Base-by-base conservation (phyloP, 2,329 filamentous ascomycete species). In the Stachybotrys chlorohalonatus region DNA sequence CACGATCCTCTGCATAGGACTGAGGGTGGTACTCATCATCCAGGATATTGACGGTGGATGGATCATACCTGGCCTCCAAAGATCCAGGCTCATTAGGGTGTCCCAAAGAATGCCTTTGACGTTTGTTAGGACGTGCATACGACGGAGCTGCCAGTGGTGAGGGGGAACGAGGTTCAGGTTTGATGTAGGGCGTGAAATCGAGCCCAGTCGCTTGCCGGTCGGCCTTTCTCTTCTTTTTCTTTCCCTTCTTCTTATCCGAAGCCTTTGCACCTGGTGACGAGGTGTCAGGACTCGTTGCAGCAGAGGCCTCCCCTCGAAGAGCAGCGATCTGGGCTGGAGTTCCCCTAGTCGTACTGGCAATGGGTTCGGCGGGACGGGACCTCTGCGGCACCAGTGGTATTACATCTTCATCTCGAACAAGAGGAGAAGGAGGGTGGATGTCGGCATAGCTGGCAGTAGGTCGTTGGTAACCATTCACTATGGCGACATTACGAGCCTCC, bases 321-420 rank as follows among this genome's bases (percentile, higher is more conserved):
- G 80, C 76, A n/a, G 75, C 73, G 50, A 85, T 75, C 64, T 84
- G 82, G 16, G 81, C 78, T 36, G 79, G 68, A 1, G 70, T 67
- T 31, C 64, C 67, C 17, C 58, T 60, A 7, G 59, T 59, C 17
- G 57, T 60, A 47, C 58, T 57, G 13, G 60, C 60, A 7, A 52
- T 55, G n/a, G 53, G 55, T 31, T 61, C 57, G 24, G 53, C 46
- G 16, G 46, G 46, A 16, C 46, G 17, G 11, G 51, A 56, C 24
- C 72, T 17, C 70, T 66, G 66, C 85, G 84, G 53, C 4, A 89
- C 87, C 64, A 89, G 88, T 31, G 89, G 88, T 52, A 89, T 89
- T 64, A 86, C 73, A 47, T 86, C 87, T 42, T 84, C 85, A 52
- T 85, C 85, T 64, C 84, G 83, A 62, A 92, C 77, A 55, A 92